Evolutionary conservation across 2,329 filamentous ascomycete genomes (phyloP).

Genomic region (Monosporascus ibericus): DNA sequence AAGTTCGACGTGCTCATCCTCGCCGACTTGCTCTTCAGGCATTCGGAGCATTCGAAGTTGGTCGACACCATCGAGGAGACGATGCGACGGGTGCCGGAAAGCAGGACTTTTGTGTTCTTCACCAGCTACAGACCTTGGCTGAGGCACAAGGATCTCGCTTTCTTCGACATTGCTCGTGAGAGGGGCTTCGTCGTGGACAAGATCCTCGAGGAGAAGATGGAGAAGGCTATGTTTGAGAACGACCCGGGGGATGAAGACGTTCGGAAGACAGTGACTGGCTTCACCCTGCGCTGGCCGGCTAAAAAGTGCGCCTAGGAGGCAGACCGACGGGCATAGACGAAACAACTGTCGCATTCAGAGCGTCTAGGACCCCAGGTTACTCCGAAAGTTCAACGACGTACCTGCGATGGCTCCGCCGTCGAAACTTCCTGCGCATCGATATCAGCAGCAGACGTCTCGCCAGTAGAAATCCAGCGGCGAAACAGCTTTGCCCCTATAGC

Average conservation of each 20-base stretch:
- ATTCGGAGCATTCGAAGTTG: slow-evolving; percentile 77
- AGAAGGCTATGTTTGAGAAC: slow-evolving; percentile 81
- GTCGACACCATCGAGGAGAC: slow-evolving; percentile 65
- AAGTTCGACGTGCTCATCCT: slow-evolving; percentile 78
- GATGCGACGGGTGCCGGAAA: slow-evolving; percentile 47
- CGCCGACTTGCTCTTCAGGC: slow-evolving; percentile 86
- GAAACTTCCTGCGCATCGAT: too few relatives aligned
- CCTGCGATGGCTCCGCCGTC: too few relatives aligned
- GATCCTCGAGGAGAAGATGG: slow-evolving; percentile 74
- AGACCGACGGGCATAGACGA: too few relatives aligned
- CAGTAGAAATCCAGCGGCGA: too few relatives aligned
- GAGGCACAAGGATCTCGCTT: slow-evolving; percentile 73
- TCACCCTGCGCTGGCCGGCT: slow-evolving; percentile 61
- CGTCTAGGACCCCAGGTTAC: too few relatives aligned
- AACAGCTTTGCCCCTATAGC: too few relatives aligned
- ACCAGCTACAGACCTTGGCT: slow-evolving; percentile 92
- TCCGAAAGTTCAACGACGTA: too few relatives aligned
- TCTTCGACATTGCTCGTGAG: slow-evolving; percentile 71
- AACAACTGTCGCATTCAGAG: too few relatives aligned
- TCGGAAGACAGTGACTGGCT: slow-evolving; percentile 77
- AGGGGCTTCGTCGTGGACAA: slow-evolving; percentile 72
- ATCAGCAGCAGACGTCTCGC: too few relatives aligned
- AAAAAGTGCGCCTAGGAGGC: slow-evolving; percentile 20
- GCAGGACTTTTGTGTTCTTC: slow-evolving; percentile 81
- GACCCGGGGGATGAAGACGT: slow-evolving; percentile 80